Conservation (phyloP, 208 protist genomes). For the Kentomonas sorsogonicus region DNA sequence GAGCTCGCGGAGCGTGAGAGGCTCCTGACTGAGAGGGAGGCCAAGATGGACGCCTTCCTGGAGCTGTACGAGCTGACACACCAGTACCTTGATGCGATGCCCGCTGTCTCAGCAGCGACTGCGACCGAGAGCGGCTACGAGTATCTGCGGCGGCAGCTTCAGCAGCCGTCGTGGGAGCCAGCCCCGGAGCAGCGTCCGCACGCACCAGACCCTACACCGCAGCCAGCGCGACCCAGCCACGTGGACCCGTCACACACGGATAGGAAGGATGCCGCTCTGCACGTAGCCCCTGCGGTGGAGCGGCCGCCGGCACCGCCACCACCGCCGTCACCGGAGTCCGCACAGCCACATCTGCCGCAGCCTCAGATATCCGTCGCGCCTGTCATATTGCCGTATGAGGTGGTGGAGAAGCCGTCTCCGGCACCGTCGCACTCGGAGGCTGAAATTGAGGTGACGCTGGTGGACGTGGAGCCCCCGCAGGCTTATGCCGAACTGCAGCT, state of each 20-base stretch:
- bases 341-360: too few relatives aligned
- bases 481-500: too few relatives aligned
- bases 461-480: too few relatives aligned
- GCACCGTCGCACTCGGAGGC: too few relatives aligned
- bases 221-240: background rate
- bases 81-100: constrained; percentile 59
- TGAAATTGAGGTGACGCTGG: too few relatives aligned
- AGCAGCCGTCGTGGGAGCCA: background rate
- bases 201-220: background rate
- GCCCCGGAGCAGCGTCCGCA: background rate
- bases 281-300: too few relatives aligned
- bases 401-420: too few relatives aligned
- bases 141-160: constrained; percentile 3
- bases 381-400: too few relatives aligned
- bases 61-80: constrained; percentile 78
- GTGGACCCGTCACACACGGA: background rate
- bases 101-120: constrained; percentile 4
- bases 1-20: constrained; percentile 31
- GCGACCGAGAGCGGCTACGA: background rate
- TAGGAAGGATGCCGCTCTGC: background rate
- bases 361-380: too few relatives aligned
- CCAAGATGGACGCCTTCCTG: constrained; percentile 62
- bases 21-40: constrained; percentile 47
- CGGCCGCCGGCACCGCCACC: too few relatives aligned
- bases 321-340: too few relatives aligned